phyloP scores from a whole-genome alignment of 2,329 filamentous ascomycete genomes.

The Teratosphaeria zuluensis region DNA sequence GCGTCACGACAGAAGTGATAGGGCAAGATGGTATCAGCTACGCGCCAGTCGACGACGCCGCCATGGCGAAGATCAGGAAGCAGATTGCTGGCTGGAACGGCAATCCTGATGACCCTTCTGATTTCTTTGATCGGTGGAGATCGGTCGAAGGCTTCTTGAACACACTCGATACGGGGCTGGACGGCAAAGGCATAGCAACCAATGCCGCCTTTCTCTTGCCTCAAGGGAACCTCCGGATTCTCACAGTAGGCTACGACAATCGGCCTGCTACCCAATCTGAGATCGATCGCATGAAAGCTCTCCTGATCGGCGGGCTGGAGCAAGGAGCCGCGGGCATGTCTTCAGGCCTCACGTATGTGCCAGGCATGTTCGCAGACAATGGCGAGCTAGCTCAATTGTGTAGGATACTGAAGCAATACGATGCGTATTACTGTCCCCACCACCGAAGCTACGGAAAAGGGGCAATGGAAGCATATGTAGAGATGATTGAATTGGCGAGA shows the following conservation, averaged over 20 bases:
- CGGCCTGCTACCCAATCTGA: conserved; percentile 12
- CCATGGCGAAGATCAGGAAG: conserved; percentile 16
- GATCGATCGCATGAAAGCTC: conserved; percentile 15
- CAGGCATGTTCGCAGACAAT: conserved; percentile 18
- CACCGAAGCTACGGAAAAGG: conserved; percentile 20
- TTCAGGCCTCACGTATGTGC: conserved; percentile 20
- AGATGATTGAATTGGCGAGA: conserved; percentile 20
- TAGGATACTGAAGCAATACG: conserved; percentile 16
- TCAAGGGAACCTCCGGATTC: conserved; percentile 20
- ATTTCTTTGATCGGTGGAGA: conserved; percentile 20
- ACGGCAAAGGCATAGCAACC: conserved; percentile 14
- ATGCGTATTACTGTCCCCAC: conserved; percentile 21
- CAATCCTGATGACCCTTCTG: conserved; percentile 13
- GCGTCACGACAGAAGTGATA: conserved; percentile 21
- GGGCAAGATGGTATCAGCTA: conserved; percentile 23
- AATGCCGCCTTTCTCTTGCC: conserved; percentile 21
- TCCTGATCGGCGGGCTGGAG: conserved; percentile 11
- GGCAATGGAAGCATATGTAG: conserved; percentile 17
- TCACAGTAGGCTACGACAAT: conserved; percentile 18
- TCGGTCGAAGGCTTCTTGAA: conserved; percentile 18
- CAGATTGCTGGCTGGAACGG: conserved; percentile 24
- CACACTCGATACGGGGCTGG: conserved; percentile 10
- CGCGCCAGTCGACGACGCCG: conserved; percentile 14
- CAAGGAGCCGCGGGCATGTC: conserved; percentile 21
- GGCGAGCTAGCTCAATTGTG: conserved; percentile 17